Evolutionary conservation across 495 filamentous ascomycete species (phyloP), one percentile per base, ranked within the genome.

Genomic region (Amphirosellinia nigrospora): DNA sequence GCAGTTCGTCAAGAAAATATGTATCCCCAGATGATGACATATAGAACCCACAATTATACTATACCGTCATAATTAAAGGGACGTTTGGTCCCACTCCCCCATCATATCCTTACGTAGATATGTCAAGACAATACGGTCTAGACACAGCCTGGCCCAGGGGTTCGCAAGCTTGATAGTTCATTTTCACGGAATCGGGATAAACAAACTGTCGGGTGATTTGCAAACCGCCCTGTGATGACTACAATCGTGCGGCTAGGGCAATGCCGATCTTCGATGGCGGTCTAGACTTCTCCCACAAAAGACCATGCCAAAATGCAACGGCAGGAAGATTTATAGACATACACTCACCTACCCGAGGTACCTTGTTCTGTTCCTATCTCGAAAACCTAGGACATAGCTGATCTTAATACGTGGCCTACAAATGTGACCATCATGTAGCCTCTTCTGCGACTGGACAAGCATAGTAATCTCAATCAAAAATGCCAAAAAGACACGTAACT

Each of bases 191-290:
- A 52, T 26, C 48, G 48, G 48, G 21, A 19, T 56, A 34, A 7
- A 26, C 48, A 4, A 28, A 26, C 48, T 60, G 36, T 60, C 58
- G n/a, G 36, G 41, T 60, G 21, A 39, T 11, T 41, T 36, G n/a
- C 36, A 23, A 60, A 38, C n/a, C 36, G n/a, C 15, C 34, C 4
- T 19, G 10, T n/a, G 52, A 32, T 34, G 28, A 32, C 52, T 1
- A n/a, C 19, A 6, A 21, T 30, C 15, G 28, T 56, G 15, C 28
- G 30, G 28, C 23, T 19, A 19, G 9, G 26, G 13, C 15, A 56
- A 34, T 56, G 30, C 28, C 52, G 52, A 56, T 56, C 52, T 56
- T 56, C 52, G 34, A 34, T 56, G 52, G 21, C 28, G 48, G 48
- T 23, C 48, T 23, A 52, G 48, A 52, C 48, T 28, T 23, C 48